Conservation (phyloP, 2,329 filamentous ascomycete genomes). For the Paramyrothecium sp. region DNA sequence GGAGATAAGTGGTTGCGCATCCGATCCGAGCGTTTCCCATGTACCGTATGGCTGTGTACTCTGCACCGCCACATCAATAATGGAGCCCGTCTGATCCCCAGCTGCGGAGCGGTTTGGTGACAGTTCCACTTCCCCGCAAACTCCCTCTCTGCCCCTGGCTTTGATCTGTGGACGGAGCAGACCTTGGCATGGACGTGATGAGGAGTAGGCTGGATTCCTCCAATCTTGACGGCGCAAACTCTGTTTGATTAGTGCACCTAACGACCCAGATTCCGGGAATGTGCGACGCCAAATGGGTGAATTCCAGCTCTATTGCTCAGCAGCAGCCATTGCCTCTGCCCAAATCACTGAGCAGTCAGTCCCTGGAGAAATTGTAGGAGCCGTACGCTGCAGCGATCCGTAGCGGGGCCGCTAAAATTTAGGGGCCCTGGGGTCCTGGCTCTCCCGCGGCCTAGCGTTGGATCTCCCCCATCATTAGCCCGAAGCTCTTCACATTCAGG, state of each 20-base stretch:
- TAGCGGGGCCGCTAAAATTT: conserved; percentile 9
- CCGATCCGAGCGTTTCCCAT: background rate
- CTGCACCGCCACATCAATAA: background rate
- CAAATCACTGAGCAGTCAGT: no score
- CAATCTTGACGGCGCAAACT: no score
- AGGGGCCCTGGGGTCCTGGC: conserved; percentile 6
- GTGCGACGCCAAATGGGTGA: no score
- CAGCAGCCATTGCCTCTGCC: no score
- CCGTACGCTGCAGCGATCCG: no score
- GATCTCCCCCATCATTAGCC: conserved; percentile 4
- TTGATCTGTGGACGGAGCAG: background rate
- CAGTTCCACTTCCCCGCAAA: background rate
- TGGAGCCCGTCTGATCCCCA: no score
- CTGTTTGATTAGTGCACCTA: no score
- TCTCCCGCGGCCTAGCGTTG: conserved; percentile 11
- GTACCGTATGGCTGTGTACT: background rate
- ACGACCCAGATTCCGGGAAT: no score
- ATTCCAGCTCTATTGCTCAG: no score
- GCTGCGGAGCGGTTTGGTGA: background rate
- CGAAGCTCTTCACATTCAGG: background rate
- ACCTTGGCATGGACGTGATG: background rate
- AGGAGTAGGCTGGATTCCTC: no score
- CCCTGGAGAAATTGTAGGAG: no score
- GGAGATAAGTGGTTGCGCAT: background rate
- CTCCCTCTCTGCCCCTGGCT: background rate